Conservation (phyloP, 2,329 filamentous ascomycete genomes). For the Aspergillus terreus region DNA sequence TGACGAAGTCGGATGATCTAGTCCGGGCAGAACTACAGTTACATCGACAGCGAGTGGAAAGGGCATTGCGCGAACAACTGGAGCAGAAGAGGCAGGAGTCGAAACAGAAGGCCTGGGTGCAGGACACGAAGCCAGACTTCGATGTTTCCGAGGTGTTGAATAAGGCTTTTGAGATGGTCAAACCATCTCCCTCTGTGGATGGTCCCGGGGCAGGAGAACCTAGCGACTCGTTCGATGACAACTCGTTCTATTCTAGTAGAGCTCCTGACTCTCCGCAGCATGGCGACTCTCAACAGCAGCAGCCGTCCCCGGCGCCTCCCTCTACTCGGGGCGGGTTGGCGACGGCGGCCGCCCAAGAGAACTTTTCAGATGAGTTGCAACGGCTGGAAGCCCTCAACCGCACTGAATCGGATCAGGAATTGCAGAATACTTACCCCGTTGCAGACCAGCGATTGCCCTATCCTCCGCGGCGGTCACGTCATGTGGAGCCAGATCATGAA, state of each 20-base stretch:
- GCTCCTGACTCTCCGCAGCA: constrained; percentile 68
- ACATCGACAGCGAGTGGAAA: constrained; percentile 78
- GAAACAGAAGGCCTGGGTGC: constrained; percentile 47
- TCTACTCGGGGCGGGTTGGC: constrained; percentile 29
- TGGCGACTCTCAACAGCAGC: constrained; percentile 28
- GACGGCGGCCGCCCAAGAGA: constrained; percentile 31
- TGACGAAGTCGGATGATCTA: constrained; percentile 81
- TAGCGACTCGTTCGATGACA: constrained; percentile 84
- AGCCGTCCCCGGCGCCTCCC: constrained; percentile 26
- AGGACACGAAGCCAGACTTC: constrained; percentile 60
- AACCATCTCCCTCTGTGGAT: constrained; percentile 60
- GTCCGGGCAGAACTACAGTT: constrained; percentile 77
- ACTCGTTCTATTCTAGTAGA: constrained; percentile 94
- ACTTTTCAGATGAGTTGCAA: constrained; percentile 33
- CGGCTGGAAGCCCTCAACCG: constrained; percentile 36
- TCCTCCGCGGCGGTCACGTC: constrained; percentile 27
- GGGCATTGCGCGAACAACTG: constrained; percentile 69
- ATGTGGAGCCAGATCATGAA: constrained; percentile 17
- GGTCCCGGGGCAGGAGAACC: constrained; percentile 55
- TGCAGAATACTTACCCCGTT: constrained; percentile 37
- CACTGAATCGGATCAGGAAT: constrained; percentile 35
- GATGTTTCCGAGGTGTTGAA: constrained; percentile 70
- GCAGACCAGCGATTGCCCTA: constrained; percentile 32
- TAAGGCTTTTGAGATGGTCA: constrained; percentile 67
- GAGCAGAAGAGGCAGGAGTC: constrained; percentile 57